Conservation (phyloP, 2,329 filamentous ascomycete genomes). For the Fusarium secorum region DNA sequence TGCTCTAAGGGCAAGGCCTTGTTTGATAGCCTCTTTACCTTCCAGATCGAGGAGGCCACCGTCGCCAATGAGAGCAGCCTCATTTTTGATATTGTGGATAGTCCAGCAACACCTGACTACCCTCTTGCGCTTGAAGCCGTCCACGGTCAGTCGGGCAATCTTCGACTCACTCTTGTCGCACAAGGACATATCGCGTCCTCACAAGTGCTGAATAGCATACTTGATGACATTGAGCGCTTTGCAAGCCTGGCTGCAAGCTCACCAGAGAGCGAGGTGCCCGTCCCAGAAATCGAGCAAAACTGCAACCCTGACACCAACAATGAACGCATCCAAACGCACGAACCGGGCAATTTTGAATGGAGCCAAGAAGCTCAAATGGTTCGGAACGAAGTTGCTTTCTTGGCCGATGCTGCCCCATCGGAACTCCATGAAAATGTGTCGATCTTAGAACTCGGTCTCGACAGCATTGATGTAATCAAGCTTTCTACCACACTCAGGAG, state of each 20-base stretch:
- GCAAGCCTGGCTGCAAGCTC: slow-evolving; percentile 17
- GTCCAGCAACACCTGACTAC: slow-evolving; percentile 67
- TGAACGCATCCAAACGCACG: slow-evolving; percentile 45
- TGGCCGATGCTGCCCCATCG: slow-evolving; percentile 63
- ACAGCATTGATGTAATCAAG: slow-evolving; percentile 92
- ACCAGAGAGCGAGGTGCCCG: slow-evolving; percentile 12
- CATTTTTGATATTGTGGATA: slow-evolving; percentile 64
- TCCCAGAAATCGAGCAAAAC: not conserved
- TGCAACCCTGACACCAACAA: not conserved
- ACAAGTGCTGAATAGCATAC: slow-evolving; percentile 37
- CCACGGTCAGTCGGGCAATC: slow-evolving; percentile 53
- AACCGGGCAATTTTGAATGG: slow-evolving; percentile 63
- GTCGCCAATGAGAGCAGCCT: slow-evolving; percentile 37
- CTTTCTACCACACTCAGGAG: slow-evolving; percentile 75
- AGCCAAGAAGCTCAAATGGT: slow-evolving; percentile 60
- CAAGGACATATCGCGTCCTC: slow-evolving; percentile 53
- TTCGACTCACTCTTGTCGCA: slow-evolving; percentile 68
- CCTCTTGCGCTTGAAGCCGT: slow-evolving; percentile 80
- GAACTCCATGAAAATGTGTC: slow-evolving; percentile 66
- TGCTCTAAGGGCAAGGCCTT: slow-evolving; percentile 66
- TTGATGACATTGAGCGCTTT: slow-evolving; percentile 51
- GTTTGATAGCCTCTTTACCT: slow-evolving; percentile 86
- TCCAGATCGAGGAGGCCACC: slow-evolving; percentile 63
- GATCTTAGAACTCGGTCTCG: slow-evolving; percentile 83
- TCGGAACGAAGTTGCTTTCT: slow-evolving; percentile 66